Percentiles rank a stretch among this genome's conserved stretches.
These are phyloP conservation scores for Rasamsonia emersonii DNA, from an alignment of 2,329 filamentous ascomycete species.

Conservation along the genomic window DNA sequence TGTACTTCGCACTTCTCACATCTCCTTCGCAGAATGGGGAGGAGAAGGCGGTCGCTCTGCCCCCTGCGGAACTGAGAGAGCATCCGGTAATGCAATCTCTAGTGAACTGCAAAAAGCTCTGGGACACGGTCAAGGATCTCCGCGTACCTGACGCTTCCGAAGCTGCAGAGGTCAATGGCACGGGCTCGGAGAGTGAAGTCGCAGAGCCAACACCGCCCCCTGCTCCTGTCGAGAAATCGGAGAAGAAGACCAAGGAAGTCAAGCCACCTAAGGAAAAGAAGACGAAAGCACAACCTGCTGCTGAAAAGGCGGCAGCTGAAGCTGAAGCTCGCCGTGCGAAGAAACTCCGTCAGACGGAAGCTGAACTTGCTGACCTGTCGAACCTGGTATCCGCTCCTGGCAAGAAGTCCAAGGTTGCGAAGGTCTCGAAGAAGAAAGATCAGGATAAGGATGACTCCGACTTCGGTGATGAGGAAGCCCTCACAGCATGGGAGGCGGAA, in stretches of 20 bases:
- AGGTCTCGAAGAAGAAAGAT: conserved; percentile 20
- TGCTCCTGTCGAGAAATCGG: conserved; percentile 18
- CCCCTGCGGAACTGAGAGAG: conserved; percentile 72
- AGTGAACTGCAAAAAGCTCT: conserved; percentile 69
- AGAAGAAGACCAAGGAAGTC: conserved; percentile 22
- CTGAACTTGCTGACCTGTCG: conserved; percentile 65
- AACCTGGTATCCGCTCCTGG: conserved; percentile 45
- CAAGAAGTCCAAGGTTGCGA: conserved; percentile 37
- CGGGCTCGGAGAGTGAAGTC: conserved; percentile 17
- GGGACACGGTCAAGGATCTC: conserved; percentile 66
- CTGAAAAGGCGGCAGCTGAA: conserved; percentile 46
- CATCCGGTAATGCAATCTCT: conserved; percentile 86
- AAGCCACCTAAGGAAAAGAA: conserved; percentile 33
- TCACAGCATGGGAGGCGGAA: conserved; percentile 69
- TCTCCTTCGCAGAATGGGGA: conserved; percentile 59
- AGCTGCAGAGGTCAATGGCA: conserved; percentile 11
- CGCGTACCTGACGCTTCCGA: conserved; percentile 39
- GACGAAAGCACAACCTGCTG: conserved; percentile 42
- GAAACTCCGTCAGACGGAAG: conserved; percentile 51
- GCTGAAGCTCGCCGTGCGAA: conserved; percentile 47
- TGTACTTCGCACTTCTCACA: conserved; percentile 92
- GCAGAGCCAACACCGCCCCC: conserved; percentile 13
- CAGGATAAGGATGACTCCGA: conserved; percentile 61
- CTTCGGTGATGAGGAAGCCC: conserved; percentile 79
- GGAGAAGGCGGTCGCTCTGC: conserved; percentile 51